phyloP scores from a whole-genome alignment of 805 yeast genomes.

The Starmerella kuoi region DNA sequence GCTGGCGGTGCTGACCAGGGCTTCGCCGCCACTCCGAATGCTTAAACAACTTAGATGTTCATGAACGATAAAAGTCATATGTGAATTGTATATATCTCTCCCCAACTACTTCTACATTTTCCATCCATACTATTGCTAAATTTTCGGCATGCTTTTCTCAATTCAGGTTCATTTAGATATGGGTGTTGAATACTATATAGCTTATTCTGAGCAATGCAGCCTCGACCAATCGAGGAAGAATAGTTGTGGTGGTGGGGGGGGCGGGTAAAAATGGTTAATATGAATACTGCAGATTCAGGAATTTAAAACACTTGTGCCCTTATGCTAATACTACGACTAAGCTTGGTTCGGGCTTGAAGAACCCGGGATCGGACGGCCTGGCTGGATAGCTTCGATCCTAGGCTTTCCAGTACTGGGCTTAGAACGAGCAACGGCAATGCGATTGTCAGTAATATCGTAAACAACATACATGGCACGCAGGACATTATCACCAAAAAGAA shows the following conservation, averaged over 20 bases:
- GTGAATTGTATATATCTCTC: background rate
- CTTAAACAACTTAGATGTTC: constrained; percentile 1
- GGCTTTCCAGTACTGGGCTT: constrained; percentile 20
- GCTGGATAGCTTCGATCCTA: constrained; percentile 22
- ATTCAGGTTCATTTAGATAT: no score
- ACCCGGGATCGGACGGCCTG: constrained; percentile 22
- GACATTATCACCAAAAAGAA: constrained; percentile 51
- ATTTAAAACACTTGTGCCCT: no score
- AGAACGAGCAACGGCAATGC: constrained; percentile 44
- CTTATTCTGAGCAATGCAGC: no score
- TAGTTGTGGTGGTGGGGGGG: no score
- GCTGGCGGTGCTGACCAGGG: constrained; percentile 32
- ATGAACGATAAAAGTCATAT: background rate
- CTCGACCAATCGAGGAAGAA: no score
- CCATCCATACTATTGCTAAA: no score
- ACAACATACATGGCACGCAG: constrained; percentile 50
- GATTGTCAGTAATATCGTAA: constrained; percentile 44
- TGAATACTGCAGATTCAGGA: no score
- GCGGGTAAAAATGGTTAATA: no score
- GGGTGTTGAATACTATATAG: no score
- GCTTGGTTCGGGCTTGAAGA: background rate
- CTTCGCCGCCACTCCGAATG: constrained; percentile 24
- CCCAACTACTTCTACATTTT: no score
- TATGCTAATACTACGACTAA: no score
- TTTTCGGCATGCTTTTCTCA: no score